These are phyloP conservation scores for Cryptococcus deneoformans DNA, from an alignment of 1,284 basidiomycete genomes.

Conservation along the genomic window DNA sequence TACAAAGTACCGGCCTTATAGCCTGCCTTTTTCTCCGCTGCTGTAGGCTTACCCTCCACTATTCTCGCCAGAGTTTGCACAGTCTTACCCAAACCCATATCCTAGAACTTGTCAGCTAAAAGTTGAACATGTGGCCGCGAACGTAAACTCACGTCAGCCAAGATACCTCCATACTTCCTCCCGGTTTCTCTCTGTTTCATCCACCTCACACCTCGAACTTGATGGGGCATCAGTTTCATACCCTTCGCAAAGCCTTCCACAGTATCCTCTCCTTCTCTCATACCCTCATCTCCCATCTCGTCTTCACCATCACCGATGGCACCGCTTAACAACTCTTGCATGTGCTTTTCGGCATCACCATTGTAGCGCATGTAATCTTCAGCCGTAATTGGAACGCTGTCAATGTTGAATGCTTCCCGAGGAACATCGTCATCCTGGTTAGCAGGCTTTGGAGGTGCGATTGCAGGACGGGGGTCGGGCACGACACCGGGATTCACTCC, in stretches of 20 bases:
- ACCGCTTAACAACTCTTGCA: conserved; percentile 51
- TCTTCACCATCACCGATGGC: conserved; percentile 49
- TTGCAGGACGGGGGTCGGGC: conserved; percentile 2
- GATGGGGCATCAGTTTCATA: conserved; percentile 76
- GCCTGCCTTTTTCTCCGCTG: conserved; percentile 67
- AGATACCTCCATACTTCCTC: conserved; percentile 77
- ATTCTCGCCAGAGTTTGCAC: conserved; percentile 87
- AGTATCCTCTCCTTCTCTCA: conserved; percentile 58
- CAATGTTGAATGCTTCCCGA: conserved; percentile 40
- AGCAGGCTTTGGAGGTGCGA: conserved; percentile 1
- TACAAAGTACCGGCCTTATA: conserved; percentile 68
- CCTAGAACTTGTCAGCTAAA: conserved; percentile 27
- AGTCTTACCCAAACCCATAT: conserved; percentile 74
- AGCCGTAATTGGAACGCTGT: conserved; percentile 26
- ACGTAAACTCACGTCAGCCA: conserved; percentile 72
- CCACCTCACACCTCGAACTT: conserved; percentile 76
- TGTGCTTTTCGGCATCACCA: conserved; percentile 57
- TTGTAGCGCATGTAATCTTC: conserved; percentile 31
- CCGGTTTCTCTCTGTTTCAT: conserved; percentile 79
- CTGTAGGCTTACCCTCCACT: conserved; percentile 66
- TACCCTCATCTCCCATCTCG: conserved; percentile 51
- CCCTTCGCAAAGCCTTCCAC: conserved; percentile 70
- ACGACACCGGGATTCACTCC: conserved; percentile 10
- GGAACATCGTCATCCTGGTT: conserved; percentile 21
- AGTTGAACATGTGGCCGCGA: background rate